These are phyloP conservation scores for Fusarium sp. DNA, from an alignment of 2,329 filamentous ascomycete genomes.

Conservation along the genomic window DNA sequence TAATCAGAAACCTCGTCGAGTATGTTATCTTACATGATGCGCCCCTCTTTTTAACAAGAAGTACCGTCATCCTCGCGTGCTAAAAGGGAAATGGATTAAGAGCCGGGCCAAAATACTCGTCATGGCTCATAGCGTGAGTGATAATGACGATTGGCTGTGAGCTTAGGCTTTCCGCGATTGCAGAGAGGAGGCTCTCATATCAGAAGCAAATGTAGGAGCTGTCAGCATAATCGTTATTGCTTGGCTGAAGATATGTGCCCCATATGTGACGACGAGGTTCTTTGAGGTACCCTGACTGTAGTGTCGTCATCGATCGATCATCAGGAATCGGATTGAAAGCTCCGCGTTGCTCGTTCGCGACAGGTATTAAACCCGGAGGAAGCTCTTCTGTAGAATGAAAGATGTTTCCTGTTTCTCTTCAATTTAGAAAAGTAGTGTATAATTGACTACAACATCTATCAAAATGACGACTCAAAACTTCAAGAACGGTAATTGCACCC, in stretches of 20 bases:
- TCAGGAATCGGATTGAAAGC: conserved; percentile 39
- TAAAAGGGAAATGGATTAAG: conserved; percentile 2
- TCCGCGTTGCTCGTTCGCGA: conserved; percentile 22
- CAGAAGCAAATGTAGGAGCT: not conserved
- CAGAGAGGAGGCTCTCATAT: not conserved
- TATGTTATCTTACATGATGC: conserved; percentile 1
- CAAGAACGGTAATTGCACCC: conserved; percentile 36
- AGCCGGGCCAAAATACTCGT: conserved; percentile 1
- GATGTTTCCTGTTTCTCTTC: not conserved
- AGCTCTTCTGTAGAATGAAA: not conserved
- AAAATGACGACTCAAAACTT: conserved; percentile 46
- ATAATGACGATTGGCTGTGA: conserved; percentile 21
- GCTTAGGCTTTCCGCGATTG: not conserved
- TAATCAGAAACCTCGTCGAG: conserved; percentile 5
- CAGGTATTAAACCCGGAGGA: conserved; percentile 27
- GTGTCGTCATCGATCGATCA: conserved; percentile 49
- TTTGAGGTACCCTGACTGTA: conserved; percentile 15
- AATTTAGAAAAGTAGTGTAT: not conserved
- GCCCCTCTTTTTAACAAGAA: conserved; percentile 16
- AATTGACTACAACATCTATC: not conserved
- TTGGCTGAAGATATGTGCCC: conserved; percentile 27
- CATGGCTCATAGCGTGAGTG: conserved; percentile 7
- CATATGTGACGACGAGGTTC: conserved; percentile 39
- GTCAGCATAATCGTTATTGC: conserved; percentile 15
- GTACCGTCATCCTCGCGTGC: conserved; percentile 22